These are phyloP conservation scores for Coleophoma cylindrospora DNA, from an alignment of 2,329 filamentous ascomycete genomes.

Conservation along the genomic window DNA sequence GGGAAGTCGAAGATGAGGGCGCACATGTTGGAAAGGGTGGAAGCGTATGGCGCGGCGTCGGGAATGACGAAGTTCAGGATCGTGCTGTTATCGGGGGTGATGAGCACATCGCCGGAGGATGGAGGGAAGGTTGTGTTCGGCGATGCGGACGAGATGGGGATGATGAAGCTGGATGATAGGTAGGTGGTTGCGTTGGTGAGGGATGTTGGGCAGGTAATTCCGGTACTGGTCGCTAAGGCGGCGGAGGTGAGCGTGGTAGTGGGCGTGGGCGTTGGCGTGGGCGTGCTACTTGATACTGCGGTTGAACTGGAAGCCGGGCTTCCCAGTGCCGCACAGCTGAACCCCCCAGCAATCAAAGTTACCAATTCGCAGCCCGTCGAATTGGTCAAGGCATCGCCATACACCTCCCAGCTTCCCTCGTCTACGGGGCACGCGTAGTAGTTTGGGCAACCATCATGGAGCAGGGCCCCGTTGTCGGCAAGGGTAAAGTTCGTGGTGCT, in stretches of 20 bases:
- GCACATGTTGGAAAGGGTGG: constrained; percentile 14
- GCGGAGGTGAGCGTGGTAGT: neutral
- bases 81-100: constrained; percentile 19
- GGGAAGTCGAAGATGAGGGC: constrained; percentile 25
- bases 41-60: constrained; percentile 6
- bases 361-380: constrained; percentile 19
- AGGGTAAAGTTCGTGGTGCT: constrained; percentile 13
- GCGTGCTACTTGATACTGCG: neutral
- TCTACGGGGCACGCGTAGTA: constrained; percentile 21
- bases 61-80: constrained; percentile 25
- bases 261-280: neutral
- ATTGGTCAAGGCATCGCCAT: constrained; percentile 11
- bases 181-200: constrained; percentile 12
- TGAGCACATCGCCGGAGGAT: constrained; percentile 11
- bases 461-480: constrained; percentile 13
- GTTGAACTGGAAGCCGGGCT: constrained; percentile 1
- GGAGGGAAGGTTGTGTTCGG: constrained; percentile 15
- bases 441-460: constrained; percentile 11
- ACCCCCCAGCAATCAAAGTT: constrained; percentile 16
- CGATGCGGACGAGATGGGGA: constrained; percentile 18
- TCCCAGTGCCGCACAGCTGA: constrained; percentile 18
- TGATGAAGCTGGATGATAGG: constrained; percentile 21
- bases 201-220: constrained; percentile 15
- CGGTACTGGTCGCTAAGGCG: neutral
- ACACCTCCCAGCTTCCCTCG: constrained; percentile 22